Conservation (phyloP, 169 alveolate genomes). For the Plasmodium gaboni region DNA sequence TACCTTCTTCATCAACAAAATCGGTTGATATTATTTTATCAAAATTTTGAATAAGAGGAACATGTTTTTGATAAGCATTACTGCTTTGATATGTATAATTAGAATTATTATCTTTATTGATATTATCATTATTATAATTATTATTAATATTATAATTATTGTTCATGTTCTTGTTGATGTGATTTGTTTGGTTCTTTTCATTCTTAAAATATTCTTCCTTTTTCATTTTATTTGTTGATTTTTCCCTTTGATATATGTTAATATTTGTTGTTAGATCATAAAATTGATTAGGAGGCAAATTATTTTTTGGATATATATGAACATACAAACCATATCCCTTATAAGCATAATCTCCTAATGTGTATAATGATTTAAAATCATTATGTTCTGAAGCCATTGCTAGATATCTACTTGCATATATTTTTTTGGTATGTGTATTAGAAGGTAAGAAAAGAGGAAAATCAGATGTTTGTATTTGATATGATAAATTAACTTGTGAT, state of each 20-base stretch:
- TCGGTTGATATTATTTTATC: constrained; percentile 37
- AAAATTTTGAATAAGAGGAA: neutral
- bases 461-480: constrained; percentile 5
- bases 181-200: neutral
- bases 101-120: too few species aligned
- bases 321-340: constrained; percentile 51
- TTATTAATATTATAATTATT: neutral
- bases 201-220: neutral
- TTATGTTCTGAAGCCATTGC: constrained; percentile 70
- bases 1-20: constrained; percentile 50
- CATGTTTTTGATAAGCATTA: too few species aligned
- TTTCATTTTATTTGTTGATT: neutral
- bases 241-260: neutral
- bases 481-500: constrained; percentile 37
- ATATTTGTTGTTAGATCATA: constrained; percentile 12
- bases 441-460: constrained; percentile 54
- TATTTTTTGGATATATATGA: constrained; percentile 21
- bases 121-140: neutral
- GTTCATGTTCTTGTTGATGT: neutral
- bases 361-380: constrained; percentile 43
- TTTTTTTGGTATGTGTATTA: constrained; percentile 30
- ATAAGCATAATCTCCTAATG: constrained; percentile 69
- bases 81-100: too few species aligned
- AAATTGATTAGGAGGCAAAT: constrained; percentile 1
- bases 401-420: constrained; percentile 69